Evolutionary conservation across 169 alveolate species (phyloP).

Genomic region (Cardiosporidium cionae): DNA sequence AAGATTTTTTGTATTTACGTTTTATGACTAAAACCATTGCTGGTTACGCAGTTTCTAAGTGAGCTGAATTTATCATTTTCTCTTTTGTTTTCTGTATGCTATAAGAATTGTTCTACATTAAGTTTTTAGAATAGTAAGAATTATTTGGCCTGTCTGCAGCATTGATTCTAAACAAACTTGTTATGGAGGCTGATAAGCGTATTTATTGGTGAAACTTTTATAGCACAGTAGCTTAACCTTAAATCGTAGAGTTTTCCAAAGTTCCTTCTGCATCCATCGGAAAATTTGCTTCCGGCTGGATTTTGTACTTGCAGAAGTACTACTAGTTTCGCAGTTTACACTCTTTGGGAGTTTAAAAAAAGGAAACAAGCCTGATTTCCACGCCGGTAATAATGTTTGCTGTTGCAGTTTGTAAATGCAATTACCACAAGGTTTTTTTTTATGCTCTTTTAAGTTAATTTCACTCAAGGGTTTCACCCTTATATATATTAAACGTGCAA

Average conservation of each 20-base stretch:
- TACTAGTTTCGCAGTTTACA: conserved; percentile 12
- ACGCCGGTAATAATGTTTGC: not conserved
- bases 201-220: not conserved
- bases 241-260: too few relatives aligned
- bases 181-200: not conserved
- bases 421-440: not conserved
- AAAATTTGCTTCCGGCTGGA: too few relatives aligned
- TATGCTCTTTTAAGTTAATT: not conserved
- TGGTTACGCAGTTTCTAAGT: too few relatives aligned
- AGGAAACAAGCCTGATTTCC: conserved; percentile 15
- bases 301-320: not conserved
- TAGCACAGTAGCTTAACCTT: too few relatives aligned
- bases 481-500: not conserved
- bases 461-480: not conserved
- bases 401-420: not conserved
- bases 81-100: not conserved
- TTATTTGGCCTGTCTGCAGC: too few relatives aligned
- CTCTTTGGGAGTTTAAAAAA: not conserved
- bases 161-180: too few relatives aligned
- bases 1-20: too few relatives aligned
- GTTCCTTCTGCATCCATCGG: too few relatives aligned
- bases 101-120: too few relatives aligned
- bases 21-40: too few relatives aligned
- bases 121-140: too few relatives aligned
- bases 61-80: not conserved